Percentiles rank a stretch among this genome's conserved stretches.
Conservation (phyloP, 140 eudicot species). For the Bidens hawaiensis region DNA sequence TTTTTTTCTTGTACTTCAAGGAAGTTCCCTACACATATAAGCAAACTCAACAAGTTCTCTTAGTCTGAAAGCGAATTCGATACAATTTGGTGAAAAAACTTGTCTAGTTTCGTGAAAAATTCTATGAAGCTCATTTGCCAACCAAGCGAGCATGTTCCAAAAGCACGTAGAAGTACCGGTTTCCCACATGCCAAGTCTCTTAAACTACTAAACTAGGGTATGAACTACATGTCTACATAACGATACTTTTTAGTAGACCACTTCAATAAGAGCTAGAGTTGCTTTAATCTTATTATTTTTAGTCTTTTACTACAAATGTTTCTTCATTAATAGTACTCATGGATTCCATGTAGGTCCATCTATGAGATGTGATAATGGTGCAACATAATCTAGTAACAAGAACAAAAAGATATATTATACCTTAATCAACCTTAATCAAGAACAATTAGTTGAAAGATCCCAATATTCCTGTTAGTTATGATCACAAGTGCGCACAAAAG, state of each 20-base stretch:
- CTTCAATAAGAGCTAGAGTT: background rate
- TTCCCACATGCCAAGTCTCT: no score
- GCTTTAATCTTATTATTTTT: background rate
- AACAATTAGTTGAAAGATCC: background rate
- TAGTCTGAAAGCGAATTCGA: no score
- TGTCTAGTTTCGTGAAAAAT: no score
- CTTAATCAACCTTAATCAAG: conserved; percentile 6
- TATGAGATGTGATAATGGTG: background rate
- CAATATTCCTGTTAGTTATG: conserved; percentile 8
- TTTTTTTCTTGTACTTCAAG: no score
- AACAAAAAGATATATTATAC: no score
- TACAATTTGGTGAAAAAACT: no score
- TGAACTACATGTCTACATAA: background rate
- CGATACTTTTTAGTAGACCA: background rate
- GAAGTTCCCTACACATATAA: no score
- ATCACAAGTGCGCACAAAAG: conserved; percentile 3
- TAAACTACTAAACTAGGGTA: background rate
- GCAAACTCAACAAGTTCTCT: no score
- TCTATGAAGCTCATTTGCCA: no score
- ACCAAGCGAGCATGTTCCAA: no score
- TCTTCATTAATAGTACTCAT: background rate
- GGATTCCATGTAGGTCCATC: background rate
- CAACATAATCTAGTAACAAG: background rate
- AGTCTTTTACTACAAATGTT: background rate
- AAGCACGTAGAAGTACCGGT: no score